Base-by-base conservation (phyloP, 2,329 filamentous ascomycete species). In the Arthrobotrys megalospora region DNA sequence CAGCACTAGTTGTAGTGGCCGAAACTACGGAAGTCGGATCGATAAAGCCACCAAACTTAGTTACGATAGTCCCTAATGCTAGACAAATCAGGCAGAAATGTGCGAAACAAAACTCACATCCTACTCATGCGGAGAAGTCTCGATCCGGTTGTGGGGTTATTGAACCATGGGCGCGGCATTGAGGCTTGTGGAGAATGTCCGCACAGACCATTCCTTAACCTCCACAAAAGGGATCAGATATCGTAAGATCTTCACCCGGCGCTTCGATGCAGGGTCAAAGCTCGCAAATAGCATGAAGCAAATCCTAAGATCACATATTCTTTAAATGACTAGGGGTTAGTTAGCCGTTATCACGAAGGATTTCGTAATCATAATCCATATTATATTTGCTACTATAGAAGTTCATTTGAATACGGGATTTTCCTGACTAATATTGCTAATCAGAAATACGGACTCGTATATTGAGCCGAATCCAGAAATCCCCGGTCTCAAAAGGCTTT, bases 241-340 rank as follows among this genome's bases (percentile, higher is more conserved):
- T 72, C 69, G 48, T 73, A 73, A 73, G 38, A 73, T 73, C 69
- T 63, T 71, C 55, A 14, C 36, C 19, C 24, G 45, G 43, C 55
- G 65, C 41, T 69, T 60, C 55, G 16, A 60, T 41, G 47, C 28
- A 70, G 43, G 66, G 48, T 60, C 55, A 58, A 60, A 60, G 55
- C 55, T 53, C 43, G 53, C n/a, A 53, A 32, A 45, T 34, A 19
- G 63, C 36, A 63, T 45, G 36, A 63, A 6, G 34, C 7, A 36
- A 47, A 45, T 1, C 45, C n/a, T 19, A 7, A 45, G 38, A 47
- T 28, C 38, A 64, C 21, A 48, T 32, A 64, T 64, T 48, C n/a
- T 48, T 64, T 47, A 64, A 72, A 28, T 47, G 68, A 43, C 41
- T 48, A 45, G 28, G 32, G 36, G n/a, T 34, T 55, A 55, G 48